A percentile compares a stretch with the other conserved stretches of the same genome.
phyloP scores from a whole-genome alignment of 1,284 basidiomycete species.

The Tausonia pullulans region DNA sequence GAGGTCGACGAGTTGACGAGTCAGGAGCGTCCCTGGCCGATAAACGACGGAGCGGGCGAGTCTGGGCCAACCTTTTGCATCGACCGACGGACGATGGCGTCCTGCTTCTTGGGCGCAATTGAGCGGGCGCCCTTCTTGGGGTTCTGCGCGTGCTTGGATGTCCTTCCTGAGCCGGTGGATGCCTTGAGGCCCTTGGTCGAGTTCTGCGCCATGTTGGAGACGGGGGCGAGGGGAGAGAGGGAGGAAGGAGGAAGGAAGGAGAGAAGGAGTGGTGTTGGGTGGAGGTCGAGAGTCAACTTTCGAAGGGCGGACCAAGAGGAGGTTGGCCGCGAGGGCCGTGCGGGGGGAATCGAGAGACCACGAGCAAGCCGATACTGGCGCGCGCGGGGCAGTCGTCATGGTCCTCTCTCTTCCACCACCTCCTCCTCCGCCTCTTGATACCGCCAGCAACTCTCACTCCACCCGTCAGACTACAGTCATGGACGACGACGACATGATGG shows the following conservation, averaged over 20 bases:
- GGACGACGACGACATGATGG: constrained; percentile 10
- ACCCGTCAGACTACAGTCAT: background rate
- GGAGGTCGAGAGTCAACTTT: background rate
- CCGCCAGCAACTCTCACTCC: no score
- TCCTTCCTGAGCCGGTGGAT: background rate
- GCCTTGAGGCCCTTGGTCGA: constrained; percentile 6
- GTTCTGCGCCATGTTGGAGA: constrained; percentile 14
- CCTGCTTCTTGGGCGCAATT: constrained; percentile 16
- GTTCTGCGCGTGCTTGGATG: constrained; percentile 12
- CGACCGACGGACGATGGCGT: constrained; percentile 13
- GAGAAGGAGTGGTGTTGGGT: background rate
- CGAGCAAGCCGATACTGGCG: no score
- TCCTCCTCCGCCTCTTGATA: background rate
- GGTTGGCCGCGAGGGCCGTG: no score
- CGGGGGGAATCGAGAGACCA: no score
- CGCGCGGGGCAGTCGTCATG: no score
- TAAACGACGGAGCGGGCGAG: background rate
- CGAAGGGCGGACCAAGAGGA: no score
- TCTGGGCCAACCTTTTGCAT: constrained; percentile 12
- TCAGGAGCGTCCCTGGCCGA: background rate
- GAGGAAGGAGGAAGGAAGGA: background rate
- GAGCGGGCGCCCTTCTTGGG: constrained; percentile 16
- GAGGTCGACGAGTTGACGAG: background rate
- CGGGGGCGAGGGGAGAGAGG: background rate
- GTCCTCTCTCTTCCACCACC: background rate